These are phyloP conservation scores for Tillandsia leiboldiana DNA, from an alignment of 176 grass and related monocot genomes.

Conservation along the genomic window DNA sequence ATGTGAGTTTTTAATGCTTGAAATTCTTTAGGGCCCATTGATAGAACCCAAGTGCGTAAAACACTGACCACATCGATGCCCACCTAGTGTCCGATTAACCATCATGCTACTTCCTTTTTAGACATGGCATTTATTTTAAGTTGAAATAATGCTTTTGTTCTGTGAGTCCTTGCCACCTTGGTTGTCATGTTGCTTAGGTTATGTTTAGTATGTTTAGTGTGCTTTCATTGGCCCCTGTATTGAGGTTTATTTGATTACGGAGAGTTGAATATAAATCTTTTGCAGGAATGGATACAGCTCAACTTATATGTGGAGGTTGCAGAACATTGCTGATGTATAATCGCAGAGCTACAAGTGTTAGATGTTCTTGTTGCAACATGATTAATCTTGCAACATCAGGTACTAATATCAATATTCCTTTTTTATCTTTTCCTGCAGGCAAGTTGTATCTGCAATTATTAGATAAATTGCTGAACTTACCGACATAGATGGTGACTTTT, in stretches of 20 bases:
- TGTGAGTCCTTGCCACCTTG: background rate
- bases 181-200: conserved; percentile 6
- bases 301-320: conserved; percentile 64
- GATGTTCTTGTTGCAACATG: conserved; percentile 78
- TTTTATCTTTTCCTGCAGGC: too few relatives aligned
- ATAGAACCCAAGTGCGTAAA: too few relatives aligned
- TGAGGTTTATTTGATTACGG: conserved; percentile 17
- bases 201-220: conserved; percentile 7
- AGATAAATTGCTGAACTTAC: too few relatives aligned
- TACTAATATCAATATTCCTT: background rate
- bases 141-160: background rate
- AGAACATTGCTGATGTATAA: conserved; percentile 67
- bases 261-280: conserved; percentile 20
- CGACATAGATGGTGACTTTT: too few relatives aligned
- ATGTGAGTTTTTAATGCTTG: too few relatives aligned
- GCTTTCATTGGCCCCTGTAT: background rate
- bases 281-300: conserved; percentile 65
- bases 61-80: too few relatives aligned
- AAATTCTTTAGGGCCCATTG: too few relatives aligned
- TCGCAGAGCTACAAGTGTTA: conserved; percentile 52
- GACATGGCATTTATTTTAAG: background rate
- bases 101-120: too few relatives aligned
- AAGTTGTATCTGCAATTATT: too few relatives aligned
- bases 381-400: conserved; percentile 71
- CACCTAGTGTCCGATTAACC: too few relatives aligned